Base-by-base conservation (phyloP, 345 rosid genomes). In the Pistacia atlantica region DNA sequence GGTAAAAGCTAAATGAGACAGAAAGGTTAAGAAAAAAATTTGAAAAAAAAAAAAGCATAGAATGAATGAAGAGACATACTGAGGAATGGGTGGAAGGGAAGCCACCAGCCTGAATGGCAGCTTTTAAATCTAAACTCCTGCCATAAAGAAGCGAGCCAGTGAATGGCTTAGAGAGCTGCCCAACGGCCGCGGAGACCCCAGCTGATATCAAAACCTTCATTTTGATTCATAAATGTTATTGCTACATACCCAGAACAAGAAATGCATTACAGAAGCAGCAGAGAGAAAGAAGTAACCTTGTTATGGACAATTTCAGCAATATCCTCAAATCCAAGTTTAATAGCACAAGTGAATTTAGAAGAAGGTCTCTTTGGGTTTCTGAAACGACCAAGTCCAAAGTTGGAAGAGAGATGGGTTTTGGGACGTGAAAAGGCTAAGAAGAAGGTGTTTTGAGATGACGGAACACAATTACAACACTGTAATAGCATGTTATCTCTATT, bases 31-130 rank as follows among this genome's bases (percentile, higher is more conserved):
- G 17, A 54, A 9, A 22, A 49, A 8, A 16, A 49, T 22, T 54
- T 13, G 25, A 17, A 13, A 22, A 78, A 11, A 69, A 20, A 28
- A 45, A 11, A 38, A n/a, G 65, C 57, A 73, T 17, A 48, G 14
- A 18, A 33, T 60, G 37, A 45, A 5, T 12, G 6, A 49, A n/a
- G 65, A 49, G 67, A 56, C 87, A 64, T 81, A 90, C 95, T 46
- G 92, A 86, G 75, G 98, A 95, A 87, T 95, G 97, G 49, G 97
- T 85, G 58, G 98, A 95, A 80, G 98, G 98, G 87, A 93, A 93
- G 38, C 98, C 98, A 7, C 98, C 98, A 62, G 98, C 87, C 70
- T 83, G 93, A 46, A 91, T 54, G 3, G 88, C 84, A 66, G 86
- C 61, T 83, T 67, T 88, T 66, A 88, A 82, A 75, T 95, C 92